A percentile compares a stretch with the other conserved stretches of the same genome.
phyloP scores from a whole-genome alignment of 306 rosid species.

The Delonix regia region DNA sequence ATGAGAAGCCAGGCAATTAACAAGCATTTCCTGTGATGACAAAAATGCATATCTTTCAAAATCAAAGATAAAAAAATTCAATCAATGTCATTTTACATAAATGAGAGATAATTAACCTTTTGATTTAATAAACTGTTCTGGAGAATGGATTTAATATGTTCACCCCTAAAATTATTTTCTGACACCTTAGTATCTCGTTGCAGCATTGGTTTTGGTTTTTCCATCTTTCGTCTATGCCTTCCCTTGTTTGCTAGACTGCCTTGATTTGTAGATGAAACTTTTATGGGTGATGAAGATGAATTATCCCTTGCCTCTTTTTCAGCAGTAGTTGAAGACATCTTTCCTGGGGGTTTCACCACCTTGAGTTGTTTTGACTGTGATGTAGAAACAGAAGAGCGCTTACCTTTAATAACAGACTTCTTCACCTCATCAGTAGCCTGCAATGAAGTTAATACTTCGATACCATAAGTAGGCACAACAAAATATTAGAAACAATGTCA shows the following conservation, averaged over 20 bases:
- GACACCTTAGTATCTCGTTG: slow-evolving; percentile 44
- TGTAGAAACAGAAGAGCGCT: slow-evolving; percentile 61
- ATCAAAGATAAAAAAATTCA: slow-evolving; percentile 28
- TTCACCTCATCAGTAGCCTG: slow-evolving; percentile 65
- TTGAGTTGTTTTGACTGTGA: slow-evolving; percentile 57
- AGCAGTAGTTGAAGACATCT: slow-evolving; percentile 48
- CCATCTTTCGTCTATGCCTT: slow-evolving; percentile 64
- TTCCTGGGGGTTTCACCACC: slow-evolving; percentile 49
- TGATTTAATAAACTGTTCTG: slow-evolving; percentile 40
- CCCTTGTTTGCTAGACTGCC: slow-evolving; percentile 50
- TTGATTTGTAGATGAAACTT: slow-evolving; percentile 53
- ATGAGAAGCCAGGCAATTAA: slow-evolving; percentile 66
- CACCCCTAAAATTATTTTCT: slow-evolving; percentile 47
- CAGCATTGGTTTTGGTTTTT: slow-evolving; percentile 50
- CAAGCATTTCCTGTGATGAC: slow-evolving; percentile 68
- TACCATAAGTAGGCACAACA: slow-evolving; percentile 30
- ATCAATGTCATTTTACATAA: slow-evolving; percentile 31
- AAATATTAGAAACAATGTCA: slow-evolving; percentile 24
- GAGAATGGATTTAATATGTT: slow-evolving; percentile 38
- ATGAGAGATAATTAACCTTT: slow-evolving; percentile 53
- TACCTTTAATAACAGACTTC: slow-evolving; percentile 64
- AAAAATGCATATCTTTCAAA: slow-evolving; percentile 7
- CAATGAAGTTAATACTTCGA: slow-evolving; percentile 39
- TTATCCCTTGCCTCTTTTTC: slow-evolving; percentile 53
- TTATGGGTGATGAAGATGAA: slow-evolving; percentile 49